Evolutionary conservation across 2,329 filamentous ascomycete species (phyloP).

Genomic region (Knoxdaviesia capensis): DNA sequence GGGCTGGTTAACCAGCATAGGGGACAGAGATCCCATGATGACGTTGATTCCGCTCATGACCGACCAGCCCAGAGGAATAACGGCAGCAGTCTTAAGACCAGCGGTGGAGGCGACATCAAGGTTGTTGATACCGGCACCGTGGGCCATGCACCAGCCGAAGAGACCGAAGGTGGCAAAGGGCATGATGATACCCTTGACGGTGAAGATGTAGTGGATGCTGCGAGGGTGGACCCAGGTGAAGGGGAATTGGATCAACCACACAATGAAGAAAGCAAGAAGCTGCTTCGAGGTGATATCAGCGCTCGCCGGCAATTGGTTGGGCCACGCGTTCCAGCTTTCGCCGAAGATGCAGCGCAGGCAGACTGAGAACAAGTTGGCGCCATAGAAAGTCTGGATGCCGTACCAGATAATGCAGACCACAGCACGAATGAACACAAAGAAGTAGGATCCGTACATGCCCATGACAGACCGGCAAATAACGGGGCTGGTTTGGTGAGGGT

Average conservation of each 20-base stretch:
- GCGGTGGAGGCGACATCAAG: conserved; percentile 10
- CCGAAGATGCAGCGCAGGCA: conserved; percentile 15
- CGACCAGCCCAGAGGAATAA: conserved; percentile 14
- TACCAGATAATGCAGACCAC: conserved; percentile 14
- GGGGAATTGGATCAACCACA: conserved; percentile 17
- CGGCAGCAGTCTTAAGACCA: conserved; percentile 8
- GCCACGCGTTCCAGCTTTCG: conserved; percentile 11
- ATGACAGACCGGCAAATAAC: conserved; percentile 17
- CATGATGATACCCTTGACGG: conserved; percentile 14
- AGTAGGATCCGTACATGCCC: conserved; percentile 21
- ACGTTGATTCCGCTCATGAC: conserved; percentile 17
- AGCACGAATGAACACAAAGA: conserved; percentile 16
- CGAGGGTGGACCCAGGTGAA: conserved; percentile 17
- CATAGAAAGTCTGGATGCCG: conserved; percentile 13
- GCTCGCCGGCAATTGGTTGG: conserved; percentile 12
- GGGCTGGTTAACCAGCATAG: conserved; percentile 15
- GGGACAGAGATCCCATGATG: conserved; percentile 15
- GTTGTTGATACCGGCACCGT: conserved; percentile 9
- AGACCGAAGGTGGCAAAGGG: conserved; percentile 15
- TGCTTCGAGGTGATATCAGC: conserved; percentile 14
- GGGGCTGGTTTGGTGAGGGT: conserved; percentile 5
- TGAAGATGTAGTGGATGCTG: conserved; percentile 15
- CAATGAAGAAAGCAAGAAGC: conserved; percentile 17
- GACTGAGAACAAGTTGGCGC: conserved; percentile 5
- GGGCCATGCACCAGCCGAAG: conserved; percentile 14